A percentile compares a stretch with the other conserved stretches of the same genome.
phyloP scores from a whole-genome alignment of 345 rosid species.

The Crucihimalaya himalaica region DNA sequence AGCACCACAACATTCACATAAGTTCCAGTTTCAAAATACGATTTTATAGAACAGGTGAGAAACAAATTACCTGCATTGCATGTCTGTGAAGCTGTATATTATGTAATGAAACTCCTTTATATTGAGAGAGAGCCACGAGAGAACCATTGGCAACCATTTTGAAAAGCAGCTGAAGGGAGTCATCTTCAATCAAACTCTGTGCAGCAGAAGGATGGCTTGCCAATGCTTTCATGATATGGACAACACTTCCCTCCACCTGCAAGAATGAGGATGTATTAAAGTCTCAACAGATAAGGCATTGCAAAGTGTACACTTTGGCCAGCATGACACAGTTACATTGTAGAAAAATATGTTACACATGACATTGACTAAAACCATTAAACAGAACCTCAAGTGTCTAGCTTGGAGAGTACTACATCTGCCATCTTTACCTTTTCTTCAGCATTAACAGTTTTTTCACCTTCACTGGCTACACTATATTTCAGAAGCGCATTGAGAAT shows the following conservation, averaged over 20 bases:
- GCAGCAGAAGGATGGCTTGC: slow-evolving; percentile 89
- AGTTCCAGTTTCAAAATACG: not conserved
- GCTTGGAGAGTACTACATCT: slow-evolving; percentile 44
- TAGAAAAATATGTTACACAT: not conserved
- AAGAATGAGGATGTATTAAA: slow-evolving; percentile 30
- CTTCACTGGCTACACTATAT: slow-evolving; percentile 47
- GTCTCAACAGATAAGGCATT: not conserved
- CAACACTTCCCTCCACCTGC: slow-evolving; percentile 84
- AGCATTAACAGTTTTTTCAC: slow-evolving; percentile 34
- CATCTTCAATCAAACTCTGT: slow-evolving; percentile 90
- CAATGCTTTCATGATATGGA: slow-evolving; percentile 93
- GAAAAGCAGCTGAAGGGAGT: slow-evolving; percentile 79
- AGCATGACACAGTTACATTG: slow-evolving; percentile 14
- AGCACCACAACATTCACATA: slow-evolving; percentile 27
- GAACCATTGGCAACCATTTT: slow-evolving; percentile 89
- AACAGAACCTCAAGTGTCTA: slow-evolving; percentile 66
- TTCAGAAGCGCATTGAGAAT: slow-evolving; percentile 66
- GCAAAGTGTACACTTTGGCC: not conserved
- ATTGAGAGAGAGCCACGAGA: slow-evolving; percentile 56
- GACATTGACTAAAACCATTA: slow-evolving; percentile 1
- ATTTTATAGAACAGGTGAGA: not conserved
- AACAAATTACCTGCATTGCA: slow-evolving; percentile 82
- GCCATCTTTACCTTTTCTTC: slow-evolving; percentile 46
- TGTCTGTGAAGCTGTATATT: slow-evolving; percentile 88
- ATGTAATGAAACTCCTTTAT: slow-evolving; percentile 64